Evolutionary conservation across 257 asterid genomes (phyloP).

Genomic region (Knoxia roxburghii): DNA sequence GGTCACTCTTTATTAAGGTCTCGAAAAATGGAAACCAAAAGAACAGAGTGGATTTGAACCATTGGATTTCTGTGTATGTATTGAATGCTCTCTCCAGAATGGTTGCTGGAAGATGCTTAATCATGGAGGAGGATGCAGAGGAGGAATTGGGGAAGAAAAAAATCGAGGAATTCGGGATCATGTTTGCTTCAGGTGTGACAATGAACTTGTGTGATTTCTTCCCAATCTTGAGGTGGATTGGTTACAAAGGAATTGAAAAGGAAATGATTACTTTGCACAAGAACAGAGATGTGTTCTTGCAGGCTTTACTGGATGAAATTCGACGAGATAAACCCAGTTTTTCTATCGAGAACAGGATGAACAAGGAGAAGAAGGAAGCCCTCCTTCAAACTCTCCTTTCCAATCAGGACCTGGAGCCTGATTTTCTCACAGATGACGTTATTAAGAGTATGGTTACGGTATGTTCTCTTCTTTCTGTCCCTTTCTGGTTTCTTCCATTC

Average conservation of each 20-base stretch:
- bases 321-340: background rate
- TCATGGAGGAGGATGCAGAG: conserved; percentile 33
- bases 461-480: background rate
- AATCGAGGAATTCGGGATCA: conserved; percentile 22
- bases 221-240: conserved; percentile 52
- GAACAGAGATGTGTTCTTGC: conserved; percentile 39
- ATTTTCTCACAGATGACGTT: conserved; percentile 41
- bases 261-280: conserved; percentile 14
- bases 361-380: background rate
- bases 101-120: conserved; percentile 29
- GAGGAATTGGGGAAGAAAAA: conserved; percentile 27
- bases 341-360: background rate
- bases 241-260: conserved; percentile 47
- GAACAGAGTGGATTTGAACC: conserved; percentile 36
- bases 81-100: conserved; percentile 33
- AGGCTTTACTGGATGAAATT: conserved; percentile 27
- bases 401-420: conserved; percentile 45
- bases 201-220: conserved; percentile 44
- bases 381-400: conserved; percentile 32
- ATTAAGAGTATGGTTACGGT: conserved; percentile 45
- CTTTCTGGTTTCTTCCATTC: too few species aligned
- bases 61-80: conserved; percentile 18
- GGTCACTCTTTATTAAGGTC: conserved; percentile 8
- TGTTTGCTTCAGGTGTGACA: conserved; percentile 16
- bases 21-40: conserved; percentile 2